Evolutionary conservation across 148 eudicot species (phyloP), one percentile per base, ranked within the genome.

Genomic region (Oxyria digyna): DNA sequence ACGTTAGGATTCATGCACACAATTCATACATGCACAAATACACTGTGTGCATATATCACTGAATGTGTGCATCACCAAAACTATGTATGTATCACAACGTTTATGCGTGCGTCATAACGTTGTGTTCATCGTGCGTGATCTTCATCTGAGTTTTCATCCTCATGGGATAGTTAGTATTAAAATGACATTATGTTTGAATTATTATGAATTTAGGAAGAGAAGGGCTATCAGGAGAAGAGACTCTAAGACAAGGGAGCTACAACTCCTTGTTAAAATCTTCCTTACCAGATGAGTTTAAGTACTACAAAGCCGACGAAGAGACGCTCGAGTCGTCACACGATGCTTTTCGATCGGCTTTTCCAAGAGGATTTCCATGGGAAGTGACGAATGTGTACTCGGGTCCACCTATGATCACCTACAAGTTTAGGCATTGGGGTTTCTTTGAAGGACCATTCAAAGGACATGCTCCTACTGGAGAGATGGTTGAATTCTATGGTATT

Each of bases 341-440:
- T 6, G 72, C 42, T 0, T 91, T 92, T 17, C 78, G 81, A 41
- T 75, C 84, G 0, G 96, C 91, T 2, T 85, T 92, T 71, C 98
- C 98, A 8, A 79, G 96, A 4, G 97, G 97, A 11, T 92, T 92
- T 24, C 89, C 91, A 1, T 92, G 94, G 96, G 97, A 92, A 71
- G 94, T 92, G 43, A 52, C 81, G 3, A 62, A 79, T 31, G 96
- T 89, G 38, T 85, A 87, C n/a, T 87, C 89, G 1, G 89, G 87
- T 8, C 96, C 98, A 0, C 98, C 98, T 0, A 24, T 18, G 41
- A 85, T 89, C 27, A 73, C 96, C 5, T 89, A 78, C 82, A 92
- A 89, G 79, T 92, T 89, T 77, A 72, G 98, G 81, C 94, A 92
- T 45, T 92, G 98, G 98, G 96, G 96, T 69, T 87, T 48, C 80